phyloP scores from a whole-genome alignment of 2,329 filamentous ascomycete genomes.

The Penicillium crustosum region DNA sequence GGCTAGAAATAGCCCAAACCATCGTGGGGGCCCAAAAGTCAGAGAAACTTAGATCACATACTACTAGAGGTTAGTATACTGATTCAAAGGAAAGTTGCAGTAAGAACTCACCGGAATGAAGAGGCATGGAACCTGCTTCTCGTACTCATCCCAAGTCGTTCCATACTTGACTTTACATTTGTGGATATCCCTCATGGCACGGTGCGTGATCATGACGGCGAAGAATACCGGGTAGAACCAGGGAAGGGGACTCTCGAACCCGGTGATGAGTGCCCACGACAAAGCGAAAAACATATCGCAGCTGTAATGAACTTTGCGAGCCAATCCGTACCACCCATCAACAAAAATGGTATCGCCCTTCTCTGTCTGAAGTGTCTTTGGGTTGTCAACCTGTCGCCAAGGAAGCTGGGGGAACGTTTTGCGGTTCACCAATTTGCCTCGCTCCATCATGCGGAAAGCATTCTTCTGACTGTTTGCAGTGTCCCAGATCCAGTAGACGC shows the following conservation, averaged over 20 bases:
- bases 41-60: slow-evolving; percentile 8
- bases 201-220: slow-evolving; percentile 73
- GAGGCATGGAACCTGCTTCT: slow-evolving; percentile 73
- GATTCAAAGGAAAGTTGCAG: neutral
- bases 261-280: slow-evolving; percentile 74
- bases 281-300: slow-evolving; percentile 77
- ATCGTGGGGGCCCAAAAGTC: no score
- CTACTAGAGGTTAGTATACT: slow-evolving; percentile 1
- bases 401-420: slow-evolving; percentile 84
- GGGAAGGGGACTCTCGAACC: slow-evolving; percentile 76
- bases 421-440: slow-evolving; percentile 65
- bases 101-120: slow-evolving; percentile 67
- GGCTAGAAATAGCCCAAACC: neutral
- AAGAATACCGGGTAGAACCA: slow-evolving; percentile 90
- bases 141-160: slow-evolving; percentile 77
- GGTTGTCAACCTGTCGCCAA: slow-evolving; percentile 78
- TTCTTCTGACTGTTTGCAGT: slow-evolving; percentile 92
- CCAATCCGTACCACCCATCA: slow-evolving; percentile 81
- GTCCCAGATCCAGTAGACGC: slow-evolving; percentile 89
- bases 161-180: slow-evolving; percentile 75
- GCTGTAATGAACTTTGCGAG: slow-evolving; percentile 76
- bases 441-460: slow-evolving; percentile 76
- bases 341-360: slow-evolving; percentile 73
- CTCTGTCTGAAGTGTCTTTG: slow-evolving; percentile 69
- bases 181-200: slow-evolving; percentile 70